Evolutionary conservation across 2,329 filamentous ascomycete genomes (phyloP).

Genomic region (Ophiosphaerella korrae): DNA sequence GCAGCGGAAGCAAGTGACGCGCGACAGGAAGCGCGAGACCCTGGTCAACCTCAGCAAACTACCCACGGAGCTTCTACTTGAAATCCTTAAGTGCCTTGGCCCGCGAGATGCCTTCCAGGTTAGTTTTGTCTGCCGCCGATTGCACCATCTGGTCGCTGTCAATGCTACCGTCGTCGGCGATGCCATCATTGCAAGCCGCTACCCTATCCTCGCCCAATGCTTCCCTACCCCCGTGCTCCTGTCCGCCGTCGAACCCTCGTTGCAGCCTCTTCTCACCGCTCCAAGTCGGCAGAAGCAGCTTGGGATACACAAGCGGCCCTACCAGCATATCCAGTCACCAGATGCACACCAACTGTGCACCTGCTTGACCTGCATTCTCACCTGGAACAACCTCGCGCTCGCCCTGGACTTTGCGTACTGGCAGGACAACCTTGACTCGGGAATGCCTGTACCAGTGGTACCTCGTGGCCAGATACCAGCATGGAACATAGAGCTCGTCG

Average conservation of each 20-base stretch:
- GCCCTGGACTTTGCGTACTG: slow-evolving; percentile 63
- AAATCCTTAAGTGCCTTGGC: slow-evolving; percentile 53
- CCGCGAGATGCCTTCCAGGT: slow-evolving; percentile 60
- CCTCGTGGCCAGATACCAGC: slow-evolving; percentile 53
- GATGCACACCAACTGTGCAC: slow-evolving; percentile 59
- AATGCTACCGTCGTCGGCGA: slow-evolving; percentile 54
- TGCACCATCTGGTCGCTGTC: slow-evolving; percentile 51
- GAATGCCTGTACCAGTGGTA: slow-evolving; percentile 60
- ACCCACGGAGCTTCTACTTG: slow-evolving; percentile 59
- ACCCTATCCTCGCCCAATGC: slow-evolving; percentile 57
- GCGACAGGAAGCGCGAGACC: slow-evolving; percentile 37
- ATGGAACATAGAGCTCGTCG: slow-evolving; percentile 58
- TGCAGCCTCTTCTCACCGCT: slow-evolving; percentile 48
- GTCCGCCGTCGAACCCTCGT: slow-evolving; percentile 43
- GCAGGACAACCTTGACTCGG: slow-evolving; percentile 58
- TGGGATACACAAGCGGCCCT: slow-evolving; percentile 56
- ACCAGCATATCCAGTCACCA: slow-evolving; percentile 58
- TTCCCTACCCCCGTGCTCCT: slow-evolving; percentile 58
- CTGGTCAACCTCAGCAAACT: slow-evolving; percentile 52
- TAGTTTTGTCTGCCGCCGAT: slow-evolving; percentile 49
- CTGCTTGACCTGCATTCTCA: slow-evolving; percentile 61
- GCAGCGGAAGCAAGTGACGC: slow-evolving; percentile 46
- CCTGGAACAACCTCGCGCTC: slow-evolving; percentile 62
- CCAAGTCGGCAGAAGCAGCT: slow-evolving; percentile 51
- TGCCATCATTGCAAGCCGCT: slow-evolving; percentile 54